phyloP scores from a whole-genome alignment of 345 rosid species.

The Combretum micranthum region DNA sequence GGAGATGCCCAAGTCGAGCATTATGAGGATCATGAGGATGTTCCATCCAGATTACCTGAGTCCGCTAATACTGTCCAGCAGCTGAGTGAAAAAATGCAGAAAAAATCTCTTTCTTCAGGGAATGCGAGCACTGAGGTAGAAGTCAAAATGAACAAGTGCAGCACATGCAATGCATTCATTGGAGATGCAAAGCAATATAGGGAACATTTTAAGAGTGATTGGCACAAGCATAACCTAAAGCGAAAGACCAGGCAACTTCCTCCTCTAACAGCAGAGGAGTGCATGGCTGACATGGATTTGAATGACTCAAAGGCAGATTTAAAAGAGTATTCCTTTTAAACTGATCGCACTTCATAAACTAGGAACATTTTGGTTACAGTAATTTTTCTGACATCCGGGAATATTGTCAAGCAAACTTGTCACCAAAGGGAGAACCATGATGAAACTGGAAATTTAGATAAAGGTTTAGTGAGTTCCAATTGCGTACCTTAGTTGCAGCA shows the following conservation, averaged over 20 bases:
- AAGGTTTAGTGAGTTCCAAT: no score
- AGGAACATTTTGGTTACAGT: no score
- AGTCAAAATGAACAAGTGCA: slow-evolving; percentile 69
- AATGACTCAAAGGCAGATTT: slow-evolving; percentile 62
- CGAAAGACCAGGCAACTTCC: slow-evolving; percentile 84
- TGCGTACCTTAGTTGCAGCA: no score
- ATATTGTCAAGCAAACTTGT: no score
- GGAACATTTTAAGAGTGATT: slow-evolving; percentile 86
- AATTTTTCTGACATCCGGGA: no score
- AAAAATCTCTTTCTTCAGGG: slow-evolving; percentile 42
- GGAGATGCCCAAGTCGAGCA: slow-evolving; percentile 80
- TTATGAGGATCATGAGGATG: slow-evolving; percentile 64
- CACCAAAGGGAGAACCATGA: no score
- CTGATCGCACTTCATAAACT: no score
- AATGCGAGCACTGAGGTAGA: slow-evolving; percentile 28
- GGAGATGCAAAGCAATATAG: slow-evolving; percentile 82
- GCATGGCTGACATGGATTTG: slow-evolving; percentile 62
- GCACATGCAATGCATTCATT: slow-evolving; percentile 68
- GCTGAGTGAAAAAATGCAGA: slow-evolving; percentile 45
- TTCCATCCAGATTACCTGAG: slow-evolving; percentile 25
- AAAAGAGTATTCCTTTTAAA: slow-evolving; percentile 90
- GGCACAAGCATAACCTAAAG: slow-evolving; percentile 95
- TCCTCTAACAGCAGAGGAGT: slow-evolving; percentile 74
- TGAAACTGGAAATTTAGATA: no score
- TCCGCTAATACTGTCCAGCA: slow-evolving; percentile 26